Base-by-base conservation (phyloP, 2,329 filamentous ascomycete species). In the Fusarium sp. region DNA sequence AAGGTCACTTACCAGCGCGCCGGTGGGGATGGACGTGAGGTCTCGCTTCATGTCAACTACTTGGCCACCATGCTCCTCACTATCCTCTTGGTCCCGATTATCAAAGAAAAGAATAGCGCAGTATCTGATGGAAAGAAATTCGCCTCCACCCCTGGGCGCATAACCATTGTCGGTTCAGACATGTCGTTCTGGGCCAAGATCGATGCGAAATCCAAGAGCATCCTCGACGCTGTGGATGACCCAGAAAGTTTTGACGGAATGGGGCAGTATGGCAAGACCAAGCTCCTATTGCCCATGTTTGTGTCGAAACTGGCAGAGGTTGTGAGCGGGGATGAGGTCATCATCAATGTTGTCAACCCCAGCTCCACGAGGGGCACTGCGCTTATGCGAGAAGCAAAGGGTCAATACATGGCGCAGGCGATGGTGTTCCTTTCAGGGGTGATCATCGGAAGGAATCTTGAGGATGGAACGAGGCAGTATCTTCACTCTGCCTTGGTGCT, bases 111-210 rank as follows among this genome's bases (percentile, higher is more conserved):
- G 31, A 60, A 55, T 8, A 47, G 23, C 7, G 40, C 31, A 16
- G 15, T 18, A 2, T 15, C 70, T 78, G 15, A 60, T 72, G 15
- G 73, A 76, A 44, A 11, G 3, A 43, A 40, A 18, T 50, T 7
- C 3, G n/a, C 47, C 27, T 60, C 39, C 12, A 23, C 62, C 76
- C 73, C 76, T 6, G 70, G 67, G 3, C 71, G 68, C 3, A 34
- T 79, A 15, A 73, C 69, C 13, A 60, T 78, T 13, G 74, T 79
- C 4, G 64, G 62, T 11, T 79, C 78, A 15, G 78, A 77, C 37
- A 67, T 66, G 40, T 69, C 64, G 9, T 65, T 66, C 23, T 73
- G 59, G 67, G 36, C 52, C 1, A 58, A 70, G 10, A 36, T 78
- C 34, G 60, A 65, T 13, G 70, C 73, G 15, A 40, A 46, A n/a